Base-by-base conservation (phyloP, 176 grass and related monocot species). In the Musa schizocarpa region DNA sequence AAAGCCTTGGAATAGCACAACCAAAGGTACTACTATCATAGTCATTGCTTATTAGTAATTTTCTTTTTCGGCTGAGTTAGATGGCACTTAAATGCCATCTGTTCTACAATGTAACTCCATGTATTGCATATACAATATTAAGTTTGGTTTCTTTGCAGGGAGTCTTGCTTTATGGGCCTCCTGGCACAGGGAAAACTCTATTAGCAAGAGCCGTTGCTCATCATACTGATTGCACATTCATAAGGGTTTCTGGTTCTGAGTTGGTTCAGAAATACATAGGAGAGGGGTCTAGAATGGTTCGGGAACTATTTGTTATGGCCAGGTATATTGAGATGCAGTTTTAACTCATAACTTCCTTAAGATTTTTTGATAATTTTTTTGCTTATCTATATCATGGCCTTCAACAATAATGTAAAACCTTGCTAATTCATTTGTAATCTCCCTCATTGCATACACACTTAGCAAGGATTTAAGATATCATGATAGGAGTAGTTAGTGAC, bases 181-280 rank as follows among this genome's bases (percentile, higher is more conserved):
- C 95, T 66, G 95, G 95, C 22, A 98, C 95, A 58, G 95, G 95
- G 14, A 98, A 98, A 82, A 98, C 95, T 62, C 80, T 98, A 34
- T 62, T 98, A 82, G 95, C 95, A 54, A 89, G 95, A 83, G 95
- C 90, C 61, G 95, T 98, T 66, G 95, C 95, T 75, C 95, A 98
- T 85, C 95, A 98, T 76, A 98, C 95, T 9, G 95, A 98, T 79
- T 98, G 95, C 77, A 98, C 95, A 12, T 98, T 98, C 65, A 98
- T 98, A 72, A 89, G 95, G 76, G 95, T 98, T 78, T 98, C 95
- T 78, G 95, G 95, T 79, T 98, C 95, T 80, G 95, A 98, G 76
- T 78, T 98, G 86, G 95, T 98, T 82, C 95, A 98, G 72, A 98
- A 98, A 77, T 98, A 98, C 83, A 98, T 98, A 62, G 95, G 95